These are phyloP conservation scores for Zygosaccharomyces lentus DNA, from an alignment of 805 yeast genomes.

Conservation along the genomic window DNA sequence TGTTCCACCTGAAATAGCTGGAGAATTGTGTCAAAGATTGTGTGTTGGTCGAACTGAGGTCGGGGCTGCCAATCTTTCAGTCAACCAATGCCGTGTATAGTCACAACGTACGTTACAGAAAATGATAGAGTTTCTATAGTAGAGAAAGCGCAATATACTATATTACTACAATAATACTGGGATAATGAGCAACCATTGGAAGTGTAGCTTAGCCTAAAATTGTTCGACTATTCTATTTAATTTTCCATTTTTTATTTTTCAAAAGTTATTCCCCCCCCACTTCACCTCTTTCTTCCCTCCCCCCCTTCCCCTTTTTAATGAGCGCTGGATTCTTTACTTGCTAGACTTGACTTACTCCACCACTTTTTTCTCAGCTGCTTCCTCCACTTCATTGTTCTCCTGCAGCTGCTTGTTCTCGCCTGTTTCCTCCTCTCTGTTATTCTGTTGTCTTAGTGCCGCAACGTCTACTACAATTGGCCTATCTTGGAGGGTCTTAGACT, in stretches of 20 bases:
- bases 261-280: not conserved
- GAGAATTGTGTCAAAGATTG: not conserved
- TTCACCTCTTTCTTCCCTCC: not conserved
- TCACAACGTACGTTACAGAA: not conserved
- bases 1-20: not conserved
- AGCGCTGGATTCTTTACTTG: not conserved
- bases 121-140: not conserved
- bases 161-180: slow-evolving; percentile 5
- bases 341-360: not conserved
- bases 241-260: not conserved
- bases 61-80: not conserved
- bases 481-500: slow-evolving; percentile 64
- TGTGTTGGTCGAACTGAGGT: not conserved
- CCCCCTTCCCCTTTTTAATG: not conserved
- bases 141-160: slow-evolving; percentile 4
- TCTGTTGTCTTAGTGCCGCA: slow-evolving; percentile 48
- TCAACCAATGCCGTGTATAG: not conserved
- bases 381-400: slow-evolving; percentile 11
- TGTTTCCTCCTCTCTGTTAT: slow-evolving; percentile 26
- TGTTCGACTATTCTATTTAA: not conserved
- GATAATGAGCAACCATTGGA: not conserved
- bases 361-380: slow-evolving; percentile 8
- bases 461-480: slow-evolving; percentile 62
- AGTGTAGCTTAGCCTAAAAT: not conserved
- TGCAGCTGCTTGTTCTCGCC: not conserved